These are phyloP conservation scores for Pseudogymnoascus sp. DNA, from an alignment of 2,329 filamentous ascomycete genomes.

Conservation along the genomic window DNA sequence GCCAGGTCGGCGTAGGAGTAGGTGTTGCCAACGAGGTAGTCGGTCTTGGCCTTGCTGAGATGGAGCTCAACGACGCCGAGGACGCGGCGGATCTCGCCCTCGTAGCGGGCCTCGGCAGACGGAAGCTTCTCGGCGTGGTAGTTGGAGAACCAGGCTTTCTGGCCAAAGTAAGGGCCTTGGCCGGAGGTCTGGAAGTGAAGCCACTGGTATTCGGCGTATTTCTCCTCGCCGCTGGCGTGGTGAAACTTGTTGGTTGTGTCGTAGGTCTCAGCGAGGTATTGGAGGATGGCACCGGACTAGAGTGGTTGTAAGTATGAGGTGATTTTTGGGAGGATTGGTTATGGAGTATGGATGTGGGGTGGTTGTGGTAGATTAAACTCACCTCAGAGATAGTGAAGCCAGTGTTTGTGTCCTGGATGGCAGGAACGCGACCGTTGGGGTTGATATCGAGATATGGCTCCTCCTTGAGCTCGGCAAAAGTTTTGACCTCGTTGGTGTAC, in stretches of 20 bases:
- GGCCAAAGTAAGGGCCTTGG: slow-evolving; percentile 36
- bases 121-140: slow-evolving; percentile 34
- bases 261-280: slow-evolving; percentile 35
- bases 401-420: slow-evolving; percentile 33
- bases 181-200: slow-evolving; percentile 33
- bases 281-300: slow-evolving; percentile 34
- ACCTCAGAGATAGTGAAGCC: slow-evolving; percentile 36
- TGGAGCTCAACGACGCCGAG: slow-evolving; percentile 35
- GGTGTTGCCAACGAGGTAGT: slow-evolving; percentile 33
- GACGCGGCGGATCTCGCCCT: slow-evolving; percentile 31
- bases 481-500: slow-evolving; percentile 29
- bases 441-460: slow-evolving; percentile 28
- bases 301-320: background rate
- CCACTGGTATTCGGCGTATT: slow-evolving; percentile 31
- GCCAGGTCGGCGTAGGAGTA: slow-evolving; percentile 33
- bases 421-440: slow-evolving; percentile 23
- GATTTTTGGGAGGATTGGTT: background rate
- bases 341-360: background rate
- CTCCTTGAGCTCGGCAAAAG: slow-evolving; percentile 31
- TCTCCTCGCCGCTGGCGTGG: slow-evolving; percentile 27
- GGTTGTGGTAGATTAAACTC: background rate
- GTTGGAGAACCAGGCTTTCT: slow-evolving; percentile 28
- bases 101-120: slow-evolving; percentile 37
- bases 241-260: slow-evolving; percentile 31
- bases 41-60: slow-evolving; percentile 25